Conservation (phyloP, 2,329 filamentous ascomycete species). For the Cyphellophora europaea region DNA sequence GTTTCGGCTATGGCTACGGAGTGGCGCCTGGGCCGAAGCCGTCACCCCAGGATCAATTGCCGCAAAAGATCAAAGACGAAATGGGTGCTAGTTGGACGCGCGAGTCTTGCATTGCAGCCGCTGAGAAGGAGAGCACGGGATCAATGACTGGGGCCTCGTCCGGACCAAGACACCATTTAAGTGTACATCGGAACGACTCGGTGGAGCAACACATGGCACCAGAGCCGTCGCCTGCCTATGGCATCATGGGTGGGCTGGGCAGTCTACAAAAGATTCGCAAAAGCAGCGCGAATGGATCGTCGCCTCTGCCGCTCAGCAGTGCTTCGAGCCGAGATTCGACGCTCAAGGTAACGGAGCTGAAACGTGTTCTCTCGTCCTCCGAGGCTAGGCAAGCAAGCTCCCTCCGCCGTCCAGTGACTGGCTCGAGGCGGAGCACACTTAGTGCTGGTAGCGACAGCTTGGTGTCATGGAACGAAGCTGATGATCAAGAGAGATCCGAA, state of each 20-base stretch:
- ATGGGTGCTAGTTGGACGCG: constrained; percentile 74
- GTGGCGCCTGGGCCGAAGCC: constrained; percentile 22
- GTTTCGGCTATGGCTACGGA: constrained; percentile 35
- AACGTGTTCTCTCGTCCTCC: constrained; percentile 35
- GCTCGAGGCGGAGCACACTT: constrained; percentile 20
- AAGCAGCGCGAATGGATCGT: constrained; percentile 27
- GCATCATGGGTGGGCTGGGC: constrained; percentile 17
- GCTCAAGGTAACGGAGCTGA: constrained; percentile 38
- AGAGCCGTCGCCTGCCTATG: constrained; percentile 13
- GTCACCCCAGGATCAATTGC: constrained; percentile 47
- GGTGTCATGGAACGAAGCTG: constrained; percentile 26
- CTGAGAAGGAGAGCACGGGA: constrained; percentile 59
- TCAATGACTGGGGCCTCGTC: constrained; percentile 52
- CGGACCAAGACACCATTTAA: constrained; percentile 17
- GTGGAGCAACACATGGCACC: constrained; percentile 17
- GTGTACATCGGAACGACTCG: constrained; percentile 11
- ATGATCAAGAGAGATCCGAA: constrained; percentile 12
- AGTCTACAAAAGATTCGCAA: constrained; percentile 24
- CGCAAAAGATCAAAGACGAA: constrained; percentile 58
- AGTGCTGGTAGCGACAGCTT: constrained; percentile 35
- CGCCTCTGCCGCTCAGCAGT: constrained; percentile 17
- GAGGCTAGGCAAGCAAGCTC: constrained; percentile 31
- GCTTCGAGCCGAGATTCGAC: constrained; percentile 34
- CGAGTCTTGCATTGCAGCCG: constrained; percentile 59
- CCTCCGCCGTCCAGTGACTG: constrained; percentile 22